phyloP scores from a whole-genome alignment of 1,284 basidiomycete genomes.

The Blastosporella zonata region DNA sequence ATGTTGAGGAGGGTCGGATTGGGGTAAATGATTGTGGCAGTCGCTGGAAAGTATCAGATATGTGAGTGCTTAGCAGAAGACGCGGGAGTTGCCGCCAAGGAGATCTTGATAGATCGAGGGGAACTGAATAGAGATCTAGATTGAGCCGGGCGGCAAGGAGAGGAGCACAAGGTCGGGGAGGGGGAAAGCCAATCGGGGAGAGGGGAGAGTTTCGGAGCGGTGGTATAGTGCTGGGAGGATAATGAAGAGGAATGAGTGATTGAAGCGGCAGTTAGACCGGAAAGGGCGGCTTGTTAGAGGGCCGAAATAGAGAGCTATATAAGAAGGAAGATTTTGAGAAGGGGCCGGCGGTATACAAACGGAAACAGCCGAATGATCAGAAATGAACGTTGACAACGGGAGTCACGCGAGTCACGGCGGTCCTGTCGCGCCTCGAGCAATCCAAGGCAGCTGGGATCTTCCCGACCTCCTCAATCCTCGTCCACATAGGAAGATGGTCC shows the following conservation, averaged over 20 bases:
- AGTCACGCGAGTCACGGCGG: slow-evolving; percentile 23
- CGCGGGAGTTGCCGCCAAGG: slow-evolving; percentile 18
- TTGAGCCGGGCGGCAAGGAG: slow-evolving; percentile 35
- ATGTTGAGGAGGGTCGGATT: slow-evolving; percentile 8
- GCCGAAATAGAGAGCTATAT: slow-evolving; percentile 24
- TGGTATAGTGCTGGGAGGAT: slow-evolving; percentile 4
- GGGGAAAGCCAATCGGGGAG: slow-evolving; percentile 32
- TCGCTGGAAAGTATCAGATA: no score
- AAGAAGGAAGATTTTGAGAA: background rate
- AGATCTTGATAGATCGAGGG: slow-evolving; percentile 24
- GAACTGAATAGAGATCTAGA: slow-evolving; percentile 20
- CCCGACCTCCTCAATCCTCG: slow-evolving; percentile 47
- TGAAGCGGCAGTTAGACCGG: slow-evolving; percentile 22
- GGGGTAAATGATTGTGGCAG: slow-evolving; percentile 16
- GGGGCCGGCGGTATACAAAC: no score
- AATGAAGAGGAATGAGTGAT: slow-evolving; percentile 1
- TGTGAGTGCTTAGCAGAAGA: slow-evolving; percentile 15
- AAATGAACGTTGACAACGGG: slow-evolving; percentile 12
- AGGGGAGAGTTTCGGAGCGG: slow-evolving; percentile 34
- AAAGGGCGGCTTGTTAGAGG: slow-evolving; percentile 30
- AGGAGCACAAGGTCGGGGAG: slow-evolving; percentile 28
- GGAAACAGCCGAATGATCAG: background rate
- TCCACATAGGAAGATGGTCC: slow-evolving; percentile 42
- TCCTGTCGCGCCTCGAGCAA: slow-evolving; percentile 27
- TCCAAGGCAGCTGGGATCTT: slow-evolving; percentile 35